Evolutionary conservation across 345 rosid species (phyloP).

Genomic region (Eucalyptus leucophloia): DNA sequence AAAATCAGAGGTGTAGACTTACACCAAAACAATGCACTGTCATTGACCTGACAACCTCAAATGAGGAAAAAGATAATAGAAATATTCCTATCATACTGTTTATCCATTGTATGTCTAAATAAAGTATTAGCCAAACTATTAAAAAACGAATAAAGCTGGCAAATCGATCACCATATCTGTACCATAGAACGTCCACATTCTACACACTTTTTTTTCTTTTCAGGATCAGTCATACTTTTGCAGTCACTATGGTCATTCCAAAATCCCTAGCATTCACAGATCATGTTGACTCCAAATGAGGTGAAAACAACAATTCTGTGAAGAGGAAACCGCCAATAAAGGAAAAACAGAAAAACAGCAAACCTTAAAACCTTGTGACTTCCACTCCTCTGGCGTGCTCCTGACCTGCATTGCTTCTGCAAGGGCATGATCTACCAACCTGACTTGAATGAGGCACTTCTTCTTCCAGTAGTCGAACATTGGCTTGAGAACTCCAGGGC

Average conservation of each 20-base stretch:
- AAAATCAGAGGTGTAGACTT: not conserved
- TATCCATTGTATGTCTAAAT: not conserved
- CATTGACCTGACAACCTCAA: not conserved
- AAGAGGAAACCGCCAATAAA: no score
- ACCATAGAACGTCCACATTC: not conserved
- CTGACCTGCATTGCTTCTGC: no score
- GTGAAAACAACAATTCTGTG: no score
- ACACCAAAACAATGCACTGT: not conserved
- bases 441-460: no score
- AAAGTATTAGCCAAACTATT: not conserved
- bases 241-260: not conserved
- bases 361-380: no score
- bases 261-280: no score
- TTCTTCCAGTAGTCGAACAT: no score
- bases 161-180: not conserved
- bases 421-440: no score
- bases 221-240: not conserved
- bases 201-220: not conserved
- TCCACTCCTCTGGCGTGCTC: no score
- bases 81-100: not conserved
- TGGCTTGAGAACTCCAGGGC: no score
- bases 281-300: no score
- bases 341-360: no score
- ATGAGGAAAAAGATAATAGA: not conserved
- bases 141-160: not conserved